Evolutionary conservation across 805 yeast species (phyloP).

Genomic region (Komagataella mondaviorum): DNA sequence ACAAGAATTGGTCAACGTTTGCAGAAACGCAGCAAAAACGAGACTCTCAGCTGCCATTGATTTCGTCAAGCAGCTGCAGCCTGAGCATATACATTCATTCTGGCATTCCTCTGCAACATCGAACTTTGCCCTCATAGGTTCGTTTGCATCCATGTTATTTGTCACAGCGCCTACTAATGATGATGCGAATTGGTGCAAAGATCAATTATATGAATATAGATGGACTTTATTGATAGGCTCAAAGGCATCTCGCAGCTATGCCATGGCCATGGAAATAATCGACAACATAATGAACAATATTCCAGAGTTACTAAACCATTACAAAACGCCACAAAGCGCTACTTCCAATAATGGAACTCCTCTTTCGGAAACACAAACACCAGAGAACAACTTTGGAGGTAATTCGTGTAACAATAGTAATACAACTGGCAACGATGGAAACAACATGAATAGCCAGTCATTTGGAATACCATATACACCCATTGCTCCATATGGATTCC

Average conservation of each 20-base stretch:
- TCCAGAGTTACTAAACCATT: slow-evolving; percentile 41
- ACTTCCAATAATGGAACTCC: background rate
- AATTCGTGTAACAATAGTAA: background rate
- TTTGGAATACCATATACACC: background rate
- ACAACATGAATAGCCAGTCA: background rate
- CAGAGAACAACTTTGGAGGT: background rate
- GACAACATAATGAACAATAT: slow-evolving; percentile 63
- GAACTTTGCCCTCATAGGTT: slow-evolving; percentile 72
- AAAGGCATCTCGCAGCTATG: slow-evolving; percentile 65
- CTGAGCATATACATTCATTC: slow-evolving; percentile 76
- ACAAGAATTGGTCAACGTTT: slow-evolving; percentile 44
- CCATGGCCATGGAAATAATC: slow-evolving; percentile 57
- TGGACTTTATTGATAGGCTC: slow-evolving; percentile 66
- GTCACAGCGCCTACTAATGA: slow-evolving; percentile 50
- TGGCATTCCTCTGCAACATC: slow-evolving; percentile 81
- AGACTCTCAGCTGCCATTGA: slow-evolving; percentile 74
- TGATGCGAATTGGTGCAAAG: slow-evolving; percentile 52
- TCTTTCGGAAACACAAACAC: slow-evolving; percentile 3
- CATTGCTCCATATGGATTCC: background rate
- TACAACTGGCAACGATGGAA: background rate
- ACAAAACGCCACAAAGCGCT: background rate
- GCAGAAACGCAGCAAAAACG: slow-evolving; percentile 77
- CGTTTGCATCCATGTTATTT: slow-evolving; percentile 73
- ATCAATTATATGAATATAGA: slow-evolving; percentile 61
- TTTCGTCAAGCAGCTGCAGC: slow-evolving; percentile 59